Evolutionary conservation across 2,329 filamentous ascomycete species (phyloP), one percentile per base, ranked within the genome.

Genomic region (Diaporthe australafricana): DNA sequence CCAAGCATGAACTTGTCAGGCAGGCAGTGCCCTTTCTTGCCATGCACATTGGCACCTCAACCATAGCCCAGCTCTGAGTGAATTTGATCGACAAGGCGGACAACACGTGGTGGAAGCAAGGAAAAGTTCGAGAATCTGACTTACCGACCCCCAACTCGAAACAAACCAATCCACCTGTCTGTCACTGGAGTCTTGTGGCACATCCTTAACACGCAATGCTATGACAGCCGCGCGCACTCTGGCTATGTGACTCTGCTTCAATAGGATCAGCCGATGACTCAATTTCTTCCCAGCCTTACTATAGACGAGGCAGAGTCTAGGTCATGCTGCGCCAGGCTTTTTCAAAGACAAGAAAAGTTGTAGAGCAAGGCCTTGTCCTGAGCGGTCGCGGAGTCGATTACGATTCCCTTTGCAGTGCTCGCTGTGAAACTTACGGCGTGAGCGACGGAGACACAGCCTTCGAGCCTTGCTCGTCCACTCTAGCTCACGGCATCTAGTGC

Each of bases 51-150:
- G 60, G 42, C 35, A 30, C 42, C 16, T 63, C 60, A 5, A 63
- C 30, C 42, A 65, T 32, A 12, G n/a, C 45, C 45, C 30, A 38
- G 30, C 8, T 25, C 60, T 20, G 27, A 47, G 60, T 50, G 45
- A 20, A 48, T 48, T n/a, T 35, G 70, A 52, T 65, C 63, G 42
- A 42, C 70, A 68, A 71, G 53, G 63, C 35, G 27, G 55, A 68
- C 52, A 68, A 3, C 22, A 52, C 25, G 40, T 35, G 27, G 70
- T 56, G 50, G 32, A 53, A 35, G 30, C 53, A 53, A 56, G 52
- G 30, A 32, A 68, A 48, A 7, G 40, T 48, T 48, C 66, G 42
- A 48, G 52, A 45, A 50, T 22, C 40, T 27, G 52, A 17, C 56
- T 38, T 50, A 48, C 25, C 40, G 52, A 40, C 27, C 20, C 30